Conservation (phyloP, 257 asterid genomes). For the Solanum corneliomulleri region DNA sequence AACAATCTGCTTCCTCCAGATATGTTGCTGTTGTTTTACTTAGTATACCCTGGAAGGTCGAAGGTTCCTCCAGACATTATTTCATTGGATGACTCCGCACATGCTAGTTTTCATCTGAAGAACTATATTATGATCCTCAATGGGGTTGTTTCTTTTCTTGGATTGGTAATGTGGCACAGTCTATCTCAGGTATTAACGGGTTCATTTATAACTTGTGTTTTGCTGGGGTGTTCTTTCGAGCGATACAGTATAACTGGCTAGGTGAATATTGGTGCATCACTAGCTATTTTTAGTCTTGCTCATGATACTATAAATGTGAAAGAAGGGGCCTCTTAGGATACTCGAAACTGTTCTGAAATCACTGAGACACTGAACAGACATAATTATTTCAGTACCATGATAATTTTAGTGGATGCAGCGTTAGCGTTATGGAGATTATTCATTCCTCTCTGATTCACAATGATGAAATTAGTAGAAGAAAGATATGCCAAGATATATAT, state of each 20-base stretch:
- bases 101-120: neutral
- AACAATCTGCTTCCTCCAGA: neutral
- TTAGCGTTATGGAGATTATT: neutral
- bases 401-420: neutral
- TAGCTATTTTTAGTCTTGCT: neutral
- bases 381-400: neutral
- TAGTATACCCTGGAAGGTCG: neutral
- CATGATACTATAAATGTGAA: neutral
- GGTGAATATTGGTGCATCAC: neutral
- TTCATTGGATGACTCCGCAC: neutral
- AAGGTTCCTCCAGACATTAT: neutral
- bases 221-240: neutral
- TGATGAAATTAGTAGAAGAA: neutral
- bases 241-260: neutral
- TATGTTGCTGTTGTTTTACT: neutral
- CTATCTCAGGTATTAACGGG: neutral
- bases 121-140: neutral
- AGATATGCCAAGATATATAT: neutral
- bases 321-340: neutral
- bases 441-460: neutral
- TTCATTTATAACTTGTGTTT: neutral
- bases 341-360: neutral
- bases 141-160: neutral
- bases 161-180: neutral
- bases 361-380: neutral